phyloP scores from a whole-genome alignment of 1,284 basidiomycete genomes.

The Moesziomyces aphidis region DNA sequence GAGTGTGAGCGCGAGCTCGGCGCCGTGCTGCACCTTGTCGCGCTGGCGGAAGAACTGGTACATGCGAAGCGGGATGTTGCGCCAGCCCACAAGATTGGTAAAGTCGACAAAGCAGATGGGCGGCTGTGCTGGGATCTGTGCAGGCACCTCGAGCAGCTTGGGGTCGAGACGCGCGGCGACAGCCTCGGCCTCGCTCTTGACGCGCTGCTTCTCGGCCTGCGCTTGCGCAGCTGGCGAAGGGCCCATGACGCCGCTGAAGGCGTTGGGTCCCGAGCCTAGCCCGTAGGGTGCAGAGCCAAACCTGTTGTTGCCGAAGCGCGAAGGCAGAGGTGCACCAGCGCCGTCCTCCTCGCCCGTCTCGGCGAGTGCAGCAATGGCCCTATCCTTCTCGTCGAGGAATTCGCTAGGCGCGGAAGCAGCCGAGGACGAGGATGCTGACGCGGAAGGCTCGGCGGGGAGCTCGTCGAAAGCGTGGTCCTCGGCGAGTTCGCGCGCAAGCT shows the following conservation, averaged over 20 bases:
- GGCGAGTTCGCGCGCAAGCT: conserved; percentile 77
- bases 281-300: conserved; percentile 29
- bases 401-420: conserved; percentile 23
- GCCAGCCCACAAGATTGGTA: conserved; percentile 84
- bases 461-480: conserved; percentile 84
- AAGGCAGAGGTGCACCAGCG: conserved; percentile 43
- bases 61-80: conserved; percentile 88
- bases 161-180: conserved; percentile 55
- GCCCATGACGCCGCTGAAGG: conserved; percentile 39
- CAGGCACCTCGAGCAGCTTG: conserved; percentile 71
- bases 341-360: conserved; percentile 47
- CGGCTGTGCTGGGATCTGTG: conserved; percentile 79
- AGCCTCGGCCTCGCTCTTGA: conserved; percentile 39
- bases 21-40: conserved; percentile 80
- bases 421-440: conserved; percentile 9
- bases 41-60: conserved; percentile 92
- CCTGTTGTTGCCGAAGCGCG: conserved; percentile 25
- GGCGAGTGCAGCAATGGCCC: conserved; percentile 24
- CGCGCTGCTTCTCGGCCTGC: conserved; percentile 42
- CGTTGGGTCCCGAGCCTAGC: conserved; percentile 31
- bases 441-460: conserved; percentile 49
- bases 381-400: conserved; percentile 48
- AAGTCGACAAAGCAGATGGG: conserved; percentile 90
- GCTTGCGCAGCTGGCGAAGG: conserved; percentile 32
- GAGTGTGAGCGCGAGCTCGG: conserved; percentile 82